Conservation (phyloP, 2,329 filamentous ascomycete genomes). For the Trichophyton benhamiae region DNA sequence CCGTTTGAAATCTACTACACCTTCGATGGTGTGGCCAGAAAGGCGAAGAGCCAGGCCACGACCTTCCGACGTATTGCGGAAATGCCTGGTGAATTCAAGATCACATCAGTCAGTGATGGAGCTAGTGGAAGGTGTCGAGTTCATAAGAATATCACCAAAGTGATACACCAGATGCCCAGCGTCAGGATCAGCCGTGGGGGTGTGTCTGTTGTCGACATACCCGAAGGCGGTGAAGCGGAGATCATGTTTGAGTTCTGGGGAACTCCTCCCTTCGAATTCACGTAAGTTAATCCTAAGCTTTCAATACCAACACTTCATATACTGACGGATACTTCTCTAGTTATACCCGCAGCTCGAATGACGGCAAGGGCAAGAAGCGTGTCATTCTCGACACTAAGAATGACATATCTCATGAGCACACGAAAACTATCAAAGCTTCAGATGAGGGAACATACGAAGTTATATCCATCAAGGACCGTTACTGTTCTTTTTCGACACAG, state of each 20-base stretch:
- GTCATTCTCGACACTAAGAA: constrained; percentile 82
- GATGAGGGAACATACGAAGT: constrained; percentile 98
- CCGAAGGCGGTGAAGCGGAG: constrained; percentile 88
- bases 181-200: constrained; percentile 80
- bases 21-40: constrained; percentile 66
- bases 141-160: constrained; percentile 62
- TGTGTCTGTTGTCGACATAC: constrained; percentile 76
- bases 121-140: constrained; percentile 74
- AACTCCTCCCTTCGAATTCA: constrained; percentile 93
- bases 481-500: constrained; percentile 74
- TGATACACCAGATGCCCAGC: constrained; percentile 82
- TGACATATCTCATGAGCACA: constrained; percentile 69
- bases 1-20: constrained; percentile 90
- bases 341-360: constrained; percentile 82
- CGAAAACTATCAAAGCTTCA: constrained; percentile 68
- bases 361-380: constrained; percentile 61
- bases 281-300: constrained; percentile 31
- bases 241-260: constrained; percentile 93
- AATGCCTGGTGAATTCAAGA: constrained; percentile 73
- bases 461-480: constrained; percentile 86
- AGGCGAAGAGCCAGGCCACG: constrained; percentile 58
- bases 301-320: not conserved
- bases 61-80: constrained; percentile 90
- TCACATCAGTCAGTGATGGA: constrained; percentile 76
- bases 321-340: constrained; percentile 19